Conservation (phyloP, 2,329 filamentous ascomycete species). For the Alternaria sp. region DNA sequence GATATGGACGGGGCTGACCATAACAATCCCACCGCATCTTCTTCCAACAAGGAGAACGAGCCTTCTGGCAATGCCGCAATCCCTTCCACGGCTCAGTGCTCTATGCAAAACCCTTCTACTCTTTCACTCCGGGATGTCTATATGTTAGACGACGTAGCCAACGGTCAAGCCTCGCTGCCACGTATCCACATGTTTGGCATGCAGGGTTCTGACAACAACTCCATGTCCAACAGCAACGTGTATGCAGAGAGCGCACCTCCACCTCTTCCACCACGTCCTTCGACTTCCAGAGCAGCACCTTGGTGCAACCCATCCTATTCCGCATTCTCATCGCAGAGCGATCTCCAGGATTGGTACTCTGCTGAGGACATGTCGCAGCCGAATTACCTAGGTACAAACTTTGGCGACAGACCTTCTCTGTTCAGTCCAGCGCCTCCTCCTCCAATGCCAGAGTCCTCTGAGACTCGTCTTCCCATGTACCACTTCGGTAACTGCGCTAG, state of each 20-base stretch:
- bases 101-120: neutral
- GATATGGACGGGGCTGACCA: neutral
- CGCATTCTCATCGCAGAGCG: conserved; percentile 15
- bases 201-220: neutral
- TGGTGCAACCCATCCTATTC: conserved; percentile 19
- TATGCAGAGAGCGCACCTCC: conserved; percentile 15
- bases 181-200: conserved; percentile 1
- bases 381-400: conserved; percentile 19
- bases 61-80: neutral
- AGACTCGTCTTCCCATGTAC: neutral
- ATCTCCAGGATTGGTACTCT: conserved; percentile 13
- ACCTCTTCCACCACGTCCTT: conserved; percentile 30
- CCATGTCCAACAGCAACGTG: neutral
- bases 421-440: conserved; percentile 20
- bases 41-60: neutral
- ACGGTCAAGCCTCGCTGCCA: conserved; percentile 5
- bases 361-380: conserved; percentile 11
- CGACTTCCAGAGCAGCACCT: conserved; percentile 18
- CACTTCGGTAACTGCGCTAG: neutral
- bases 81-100: neutral
- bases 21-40: neutral
- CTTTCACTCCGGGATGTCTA: conserved; percentile 2
- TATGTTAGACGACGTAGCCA: conserved; percentile 1
- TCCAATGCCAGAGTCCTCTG: conserved; percentile 12
- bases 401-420: conserved; percentile 17